Evolutionary conservation across 306 rosid species (phyloP).

Genomic region (Canavalia ensiformis): DNA sequence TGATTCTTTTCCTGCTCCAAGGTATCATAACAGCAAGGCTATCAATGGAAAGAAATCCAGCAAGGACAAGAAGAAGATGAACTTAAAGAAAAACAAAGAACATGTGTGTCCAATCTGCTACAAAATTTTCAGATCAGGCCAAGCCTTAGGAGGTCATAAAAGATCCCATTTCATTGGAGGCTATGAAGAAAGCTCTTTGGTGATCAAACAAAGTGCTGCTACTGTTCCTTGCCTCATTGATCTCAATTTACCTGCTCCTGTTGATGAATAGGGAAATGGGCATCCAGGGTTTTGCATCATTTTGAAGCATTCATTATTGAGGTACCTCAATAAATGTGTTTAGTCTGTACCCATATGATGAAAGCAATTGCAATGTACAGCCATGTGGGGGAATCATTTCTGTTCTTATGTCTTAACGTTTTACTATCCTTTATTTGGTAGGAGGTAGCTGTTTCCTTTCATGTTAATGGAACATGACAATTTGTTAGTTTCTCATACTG

Average conservation of each 20-base stretch:
- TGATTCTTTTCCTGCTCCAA: conserved; percentile 52
- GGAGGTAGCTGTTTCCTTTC: conserved; percentile 50
- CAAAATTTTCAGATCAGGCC: conserved; percentile 82
- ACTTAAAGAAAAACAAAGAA: conserved; percentile 70
- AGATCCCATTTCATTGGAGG: conserved; percentile 93
- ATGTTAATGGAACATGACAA: conserved; percentile 48
- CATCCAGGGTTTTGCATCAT: conserved; percentile 45
- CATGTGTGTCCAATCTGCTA: conserved; percentile 92
- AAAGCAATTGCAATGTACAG: conserved; percentile 57
- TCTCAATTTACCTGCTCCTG: conserved; percentile 92
- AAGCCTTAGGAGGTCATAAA: conserved; percentile 98
- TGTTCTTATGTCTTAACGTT: conserved; percentile 47
- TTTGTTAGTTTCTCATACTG: conserved; percentile 38
- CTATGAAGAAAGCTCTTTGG: conserved; percentile 62
- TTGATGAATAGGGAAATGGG: conserved; percentile 64
- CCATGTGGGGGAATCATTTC: conserved; percentile 48
- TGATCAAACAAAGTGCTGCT: conserved; percentile 57
- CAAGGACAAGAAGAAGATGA: conserved; percentile 54
- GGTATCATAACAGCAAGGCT: conserved; percentile 48
- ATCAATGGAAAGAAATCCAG: conserved; percentile 40
- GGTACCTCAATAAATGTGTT: conserved; percentile 42
- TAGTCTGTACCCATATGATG: conserved; percentile 46
- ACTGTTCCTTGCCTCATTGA: conserved; percentile 67
- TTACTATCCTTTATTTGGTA: conserved; percentile 45
- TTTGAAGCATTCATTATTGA: conserved; percentile 45